Base-by-base conservation (phyloP, 202 grass and related monocot species). In the Musa balbisiana region DNA sequence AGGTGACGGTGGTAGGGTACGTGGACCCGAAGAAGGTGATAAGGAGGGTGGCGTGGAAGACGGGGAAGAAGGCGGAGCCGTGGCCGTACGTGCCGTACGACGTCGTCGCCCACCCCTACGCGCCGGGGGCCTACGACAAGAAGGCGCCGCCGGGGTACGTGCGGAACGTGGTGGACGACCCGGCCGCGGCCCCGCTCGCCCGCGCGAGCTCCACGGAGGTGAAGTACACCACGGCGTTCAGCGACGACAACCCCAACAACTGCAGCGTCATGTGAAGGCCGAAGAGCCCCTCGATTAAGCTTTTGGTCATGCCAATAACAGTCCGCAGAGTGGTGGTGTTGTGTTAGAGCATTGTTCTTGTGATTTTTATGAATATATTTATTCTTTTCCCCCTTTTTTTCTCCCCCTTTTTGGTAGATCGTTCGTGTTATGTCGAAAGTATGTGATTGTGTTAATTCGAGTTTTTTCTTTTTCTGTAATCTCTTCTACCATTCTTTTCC, bases 61-160 rank as follows among this genome's bases (percentile, higher is more conserved):
- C 82, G 10, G 82, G 82, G 26, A 84, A 84, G 69, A 79, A 62
- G n/a, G 71, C 73, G 51, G 76, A 79, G 69, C 76, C 26, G 9
- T 84, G 82, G 82, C 82, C 82, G 29, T 84, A 84, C 20, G 76
- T 84, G 59, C 76, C 75, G 4, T 84, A 84, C 24, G 76, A 84
- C 24, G 70, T 80, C 22, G 76, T 84, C 25, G 11, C 82, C 0
- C 82, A 84, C 49, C 82, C 76, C 0, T 84, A 84, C 19, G 82
- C 76, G 54, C 82, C 82, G 10, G 67, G 56, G 13, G 76, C 76
- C n/a, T 84, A 84, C 78, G 82, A 84, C 76, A 84, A 84, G 82
- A 84, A 80, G 76, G 82, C 82, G 13, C 82, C 82, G 9, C 82
- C 76, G 6, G 82, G 82, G 26, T 84, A 84, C 12, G 76, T 84